Evolutionary conservation across 108 stramenopile genomes (phyloP), one percentile per base, ranked within the genome.

Genomic region (Epithemia pelagica): DNA sequence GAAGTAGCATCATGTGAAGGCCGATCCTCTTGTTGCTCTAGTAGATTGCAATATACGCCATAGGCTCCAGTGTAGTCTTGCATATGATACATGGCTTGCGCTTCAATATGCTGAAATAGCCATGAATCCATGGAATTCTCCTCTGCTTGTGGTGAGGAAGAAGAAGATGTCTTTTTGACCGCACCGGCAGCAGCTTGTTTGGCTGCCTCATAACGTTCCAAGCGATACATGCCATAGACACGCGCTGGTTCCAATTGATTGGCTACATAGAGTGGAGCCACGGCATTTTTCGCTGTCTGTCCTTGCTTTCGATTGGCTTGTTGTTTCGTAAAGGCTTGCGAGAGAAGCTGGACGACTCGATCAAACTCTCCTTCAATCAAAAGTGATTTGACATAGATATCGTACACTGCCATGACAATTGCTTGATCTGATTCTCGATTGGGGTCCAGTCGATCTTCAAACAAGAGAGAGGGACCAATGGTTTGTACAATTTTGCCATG

Each of bases 171-270:
- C 5, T 10, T 5, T 46, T 46, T 5, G 15, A 46, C 15, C 37
- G 37, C 37, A 10, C 15, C 37, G 5, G 37, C 37, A 10, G 37
- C 37, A 46, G 37, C 37, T 46, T 46, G 37, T 15, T 15, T 46
- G 37, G 37, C 37, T 46, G 37, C 37, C 20, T 60, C 32, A 30
- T 69, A 69, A 2, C 30, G 21, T 25, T 61, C 10, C 59, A 69
- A 52, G 32, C 59, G 58, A 69, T 69, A 69, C 3, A 69, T n/a
- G 31, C 37, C 59, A 53, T 69, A 69, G 31, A 52, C 68, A 28
- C 54, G 65, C 7, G 21, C 61, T 3, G 56, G 15, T 23, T 58
- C 25, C 56, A 58, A 21, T 58, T 58, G 7, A 21, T 23, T 5
- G 21, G 25, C 25, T 7, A 58, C 56, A 46, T 10, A 46, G 7